Evolutionary conservation across 495 filamentous ascomycete species (phyloP), one percentile per base, ranked within the genome.

Genomic region (Penicillium fimorum): DNA sequence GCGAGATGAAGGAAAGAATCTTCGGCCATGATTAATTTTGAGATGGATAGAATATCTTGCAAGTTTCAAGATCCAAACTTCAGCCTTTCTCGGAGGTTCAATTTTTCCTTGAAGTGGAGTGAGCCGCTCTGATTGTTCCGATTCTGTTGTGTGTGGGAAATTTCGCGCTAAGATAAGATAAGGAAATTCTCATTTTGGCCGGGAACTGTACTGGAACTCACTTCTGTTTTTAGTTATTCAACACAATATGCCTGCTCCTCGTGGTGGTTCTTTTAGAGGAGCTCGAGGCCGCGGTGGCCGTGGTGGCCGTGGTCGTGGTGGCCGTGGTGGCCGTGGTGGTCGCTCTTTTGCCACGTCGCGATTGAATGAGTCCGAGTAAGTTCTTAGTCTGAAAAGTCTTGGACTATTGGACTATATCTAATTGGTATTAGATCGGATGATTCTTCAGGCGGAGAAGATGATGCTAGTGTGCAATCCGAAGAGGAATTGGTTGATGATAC

Each of bases 1-100:
- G 93, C 87, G 57, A 98, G 87, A 73, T 98, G 95, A 64, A 98
- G 80, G 76, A 96, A 97, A 30, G 88, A 88, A 66, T 91, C 87
- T 65, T 88, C 85, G 65, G 90, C 86, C 93, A 97, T 97, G 75
- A 55, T 90, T 81, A 54, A 55, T 52, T 47, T 38, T 53, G 61
- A 35, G 53, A 45, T 47, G 46, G 45, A 63, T 59, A 24, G 48
- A 49, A 22, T 37, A 46, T 24, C 43, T 48, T 49, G 44, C 27
- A 58, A 30, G 41, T 45, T 53, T 53, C 50, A 57, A 51, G 55
- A 46, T 57, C 57, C 54, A 61, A 62, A 50, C 42, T 64, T 64
- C 50, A 49, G 53, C 53, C 58, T 56, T 57, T 63, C 50, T 52
- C 62, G 67, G 64, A 69, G 64, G 60, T 63, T 65, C 62, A 65